Conservation (phyloP, 1,139 yeast species). For the Suhomyces ambrosiae region DNA sequence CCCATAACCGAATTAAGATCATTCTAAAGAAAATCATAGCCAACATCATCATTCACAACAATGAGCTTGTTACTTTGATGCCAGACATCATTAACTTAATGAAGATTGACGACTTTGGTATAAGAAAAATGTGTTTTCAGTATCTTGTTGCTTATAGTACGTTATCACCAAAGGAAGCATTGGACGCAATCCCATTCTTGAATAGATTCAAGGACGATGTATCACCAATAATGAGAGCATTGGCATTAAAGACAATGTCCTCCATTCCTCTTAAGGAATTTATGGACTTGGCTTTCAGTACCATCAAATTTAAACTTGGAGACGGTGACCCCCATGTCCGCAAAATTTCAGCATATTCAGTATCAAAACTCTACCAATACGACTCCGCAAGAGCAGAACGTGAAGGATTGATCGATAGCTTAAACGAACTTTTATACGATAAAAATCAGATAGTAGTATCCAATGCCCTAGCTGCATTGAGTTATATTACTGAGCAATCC, state of each 20-base stretch:
- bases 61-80: slow-evolving; percentile 68
- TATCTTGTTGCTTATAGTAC: slow-evolving; percentile 64
- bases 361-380: slow-evolving; percentile 66
- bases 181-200: slow-evolving; percentile 59
- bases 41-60: slow-evolving; percentile 79
- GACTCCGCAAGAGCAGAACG: slow-evolving; percentile 51
- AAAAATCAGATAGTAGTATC: slow-evolving; percentile 67
- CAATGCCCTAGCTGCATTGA: slow-evolving; percentile 70
- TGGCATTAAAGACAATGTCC: slow-evolving; percentile 68
- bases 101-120: slow-evolving; percentile 67
- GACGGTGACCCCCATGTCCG: slow-evolving; percentile 65
- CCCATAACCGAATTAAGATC: slow-evolving; percentile 51
- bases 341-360: slow-evolving; percentile 68
- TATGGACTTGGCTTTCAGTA: slow-evolving; percentile 34
- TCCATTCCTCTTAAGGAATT: slow-evolving; percentile 59
- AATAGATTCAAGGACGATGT: slow-evolving; percentile 49
- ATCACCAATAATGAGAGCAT: slow-evolving; percentile 37
- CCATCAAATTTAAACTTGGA: slow-evolving; percentile 36
- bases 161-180: slow-evolving; percentile 53
- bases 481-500: slow-evolving; percentile 63
- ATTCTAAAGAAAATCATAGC: slow-evolving; percentile 79
- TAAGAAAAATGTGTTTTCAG: slow-evolving; percentile 66
- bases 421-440: slow-evolving; percentile 62
- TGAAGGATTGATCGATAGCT: slow-evolving; percentile 50
- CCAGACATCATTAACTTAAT: slow-evolving; percentile 68